Base-by-base conservation (phyloP, 805 yeast genomes). In the Yamadazyma laniorum region DNA sequence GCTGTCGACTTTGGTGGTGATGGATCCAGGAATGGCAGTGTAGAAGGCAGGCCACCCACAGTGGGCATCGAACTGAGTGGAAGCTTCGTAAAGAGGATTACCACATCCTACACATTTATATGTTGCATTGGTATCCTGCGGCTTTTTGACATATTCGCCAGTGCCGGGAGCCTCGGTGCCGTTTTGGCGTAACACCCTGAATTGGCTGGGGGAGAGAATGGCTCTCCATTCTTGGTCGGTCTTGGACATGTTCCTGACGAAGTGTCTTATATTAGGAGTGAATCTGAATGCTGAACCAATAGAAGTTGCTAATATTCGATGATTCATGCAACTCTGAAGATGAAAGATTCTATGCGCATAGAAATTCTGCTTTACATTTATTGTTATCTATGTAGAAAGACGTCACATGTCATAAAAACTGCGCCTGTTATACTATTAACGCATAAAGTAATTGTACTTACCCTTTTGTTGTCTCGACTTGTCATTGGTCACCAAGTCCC, bases 1-100 rank as follows among this genome's bases (percentile, higher is more conserved):
- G 0, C 40, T 52, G 59, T 93, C 99, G 14, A 67, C 71, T 42
- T 74, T 62, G 9, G 82, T 69, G 15, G 61, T 71, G 27, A 93
- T 72, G 5, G 95, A 72, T 0, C 89, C 90, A 0, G 95, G 95
- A 27, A 86, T 67, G 1, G 95, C 96, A 41, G 87, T 84, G 59
- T 82, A 91, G 61, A 93, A 93, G 0, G 96, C 90, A 1, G 99
- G 99, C 99, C 99, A 93, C 2, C 99, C 99, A 61, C 99, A 93
- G 37, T 88, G 88, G 9, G 95, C 79, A 41, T 83, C 81, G 52
- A 93, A 93, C 60, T 93, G 91, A 3, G 96, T 75, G 22, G 73
- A 67, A 19, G 95, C 80, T 43, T 74, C 74, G 61, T 93, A 93
- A 21, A 93, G 64, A 9, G 96, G 95, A 30, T 75, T 67, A 35